Base-by-base conservation (phyloP, 2,329 filamentous ascomycete genomes). In the Leptographium flavum region DNA sequence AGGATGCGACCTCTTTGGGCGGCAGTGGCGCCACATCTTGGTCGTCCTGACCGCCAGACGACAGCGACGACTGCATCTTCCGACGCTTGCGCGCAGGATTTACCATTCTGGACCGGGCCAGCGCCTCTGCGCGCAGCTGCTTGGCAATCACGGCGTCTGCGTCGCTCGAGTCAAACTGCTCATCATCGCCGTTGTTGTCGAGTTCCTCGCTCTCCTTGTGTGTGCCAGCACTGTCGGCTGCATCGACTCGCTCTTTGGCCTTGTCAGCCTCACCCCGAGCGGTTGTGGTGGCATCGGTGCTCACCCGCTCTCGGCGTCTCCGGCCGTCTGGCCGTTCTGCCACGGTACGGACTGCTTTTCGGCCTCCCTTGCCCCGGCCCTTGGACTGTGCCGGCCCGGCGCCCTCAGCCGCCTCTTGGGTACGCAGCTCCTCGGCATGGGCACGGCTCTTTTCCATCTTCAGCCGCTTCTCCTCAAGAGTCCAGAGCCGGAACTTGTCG, bases 401-500 rank as follows among this genome's bases (percentile, higher is more conserved):
- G 49, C 23, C 35, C 8, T 39, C 35, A 19, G 42, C 43, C 1
- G 39, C 51, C 30, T 57, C 55, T 2, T 54, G 55, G 4, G 56
- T 54, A 60, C 68, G 65, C 14, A 72, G 70, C 36, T 69, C 64
- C 22, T 71, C 62, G 5, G 67, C 65, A 21, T 68, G 59, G 3
- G 70, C 73, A 40, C 79, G 79, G 49, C 90, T 86, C 56, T 80
- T 85, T 55, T 87, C 82, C 3, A 77, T 64, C 61, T 87, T 87
- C 48, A 85, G 70, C 37, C 82, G 76, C 66, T 88, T 93, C 61
- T 98, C 92, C 58, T 94, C 86, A 49, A 88, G 74, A 50, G 81
- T 87, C 88, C 88, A 96, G 45, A 76, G 69, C 42, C 79, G 76
- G 59, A 95, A 96, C 59, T 95, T 96, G 50, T 86, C 79, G 19